Base-by-base conservation (phyloP, 805 yeast genomes). In the Kodamaea hsintzibuensis region DNA sequence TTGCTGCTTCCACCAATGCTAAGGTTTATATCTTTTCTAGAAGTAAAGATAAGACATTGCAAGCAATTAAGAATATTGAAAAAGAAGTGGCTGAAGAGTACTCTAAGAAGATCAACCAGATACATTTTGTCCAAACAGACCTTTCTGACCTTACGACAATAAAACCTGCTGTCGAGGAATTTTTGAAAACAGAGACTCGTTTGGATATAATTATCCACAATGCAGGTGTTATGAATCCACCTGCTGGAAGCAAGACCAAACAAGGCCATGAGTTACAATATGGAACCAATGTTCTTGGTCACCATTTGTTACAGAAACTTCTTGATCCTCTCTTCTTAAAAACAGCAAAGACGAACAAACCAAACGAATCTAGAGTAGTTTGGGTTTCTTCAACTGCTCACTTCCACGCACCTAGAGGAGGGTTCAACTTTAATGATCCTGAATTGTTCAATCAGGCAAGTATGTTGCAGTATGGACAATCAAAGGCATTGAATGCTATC, bases 251-350 rank as follows among this genome's bases (percentile, higher is more conserved):
- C 7, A 55, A 52, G 30, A 71, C 83, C 5, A 61, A 54, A 9
- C 82, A 81, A 62, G 82, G 80, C 9, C 72, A 67, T 52, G 84
- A 81, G 49, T 51, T 68, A 38, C 80, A 77, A 50, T 63, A 79
- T 39, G 84, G 82, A 9, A 73, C 76, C 16, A 82, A 81, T 61
- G 71, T 62, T 16, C 57, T 82, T 12, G 25, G 25, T 22, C 25
- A 22, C 25, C 25, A 22, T 22, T 22, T 22, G 25, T 22, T 22
- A 6, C 25, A 78, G 56, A 69, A 70, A 50, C 61, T 69, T 18
- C 60, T 79, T 47, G 68, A 66, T 22, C 78, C 78, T 8, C 55
- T 77, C 3, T 55, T 81, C n/a, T 53, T 69, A 18, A 59, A 67
- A 22, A 65, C 79, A 1, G 68, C 73, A 1, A 55, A 63, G 42